Percentiles rank a stretch among this genome's conserved stretches.
These are phyloP conservation scores for Favolaschia claudopus DNA, from an alignment of 768 basidiomycete species.

Conservation along the genomic window DNA sequence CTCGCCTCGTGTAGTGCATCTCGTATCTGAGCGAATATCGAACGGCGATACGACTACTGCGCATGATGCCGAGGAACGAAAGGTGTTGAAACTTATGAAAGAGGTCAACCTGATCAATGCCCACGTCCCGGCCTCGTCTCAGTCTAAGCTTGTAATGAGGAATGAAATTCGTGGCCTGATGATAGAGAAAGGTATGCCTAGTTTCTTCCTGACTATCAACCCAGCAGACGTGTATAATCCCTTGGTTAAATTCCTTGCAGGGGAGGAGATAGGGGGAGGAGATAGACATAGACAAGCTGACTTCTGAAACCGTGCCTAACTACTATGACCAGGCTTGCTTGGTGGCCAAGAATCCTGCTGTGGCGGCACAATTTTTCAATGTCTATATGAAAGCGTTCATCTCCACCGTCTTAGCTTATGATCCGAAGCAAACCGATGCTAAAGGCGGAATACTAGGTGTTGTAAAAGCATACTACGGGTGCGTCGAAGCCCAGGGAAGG, in stretches of 20 bases:
- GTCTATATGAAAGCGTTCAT: constrained; percentile 26
- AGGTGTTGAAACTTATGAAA: constrained; percentile 19
- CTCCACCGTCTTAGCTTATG: constrained; percentile 8
- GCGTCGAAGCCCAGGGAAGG: background rate
- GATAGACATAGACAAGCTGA: constrained; percentile 25
- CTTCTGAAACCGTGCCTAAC: background rate
- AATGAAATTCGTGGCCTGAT: constrained; percentile 9
- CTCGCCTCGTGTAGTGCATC: constrained; percentile 13
- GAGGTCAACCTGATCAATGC: constrained; percentile 4
- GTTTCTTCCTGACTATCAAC: constrained; percentile 40
- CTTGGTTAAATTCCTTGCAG: constrained; percentile 33
- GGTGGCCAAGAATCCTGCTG: constrained; percentile 27
- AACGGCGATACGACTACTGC: constrained; percentile 14
- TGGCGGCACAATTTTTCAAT: constrained; percentile 30
- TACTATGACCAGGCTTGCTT: background rate
- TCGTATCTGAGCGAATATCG: constrained; percentile 16
- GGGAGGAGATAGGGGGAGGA: constrained; percentile 31
- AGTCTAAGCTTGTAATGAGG: constrained; percentile 26
- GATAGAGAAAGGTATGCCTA: constrained; percentile 27
- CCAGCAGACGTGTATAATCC: constrained; percentile 39
- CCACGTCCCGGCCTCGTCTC: constrained; percentile 24
- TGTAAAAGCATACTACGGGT: background rate
- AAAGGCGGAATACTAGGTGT: background rate
- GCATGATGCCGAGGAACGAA: constrained; percentile 23
- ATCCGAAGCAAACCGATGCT: background rate